Conservation (phyloP, 805 yeast genomes). For the Kodamaea sagamina region DNA sequence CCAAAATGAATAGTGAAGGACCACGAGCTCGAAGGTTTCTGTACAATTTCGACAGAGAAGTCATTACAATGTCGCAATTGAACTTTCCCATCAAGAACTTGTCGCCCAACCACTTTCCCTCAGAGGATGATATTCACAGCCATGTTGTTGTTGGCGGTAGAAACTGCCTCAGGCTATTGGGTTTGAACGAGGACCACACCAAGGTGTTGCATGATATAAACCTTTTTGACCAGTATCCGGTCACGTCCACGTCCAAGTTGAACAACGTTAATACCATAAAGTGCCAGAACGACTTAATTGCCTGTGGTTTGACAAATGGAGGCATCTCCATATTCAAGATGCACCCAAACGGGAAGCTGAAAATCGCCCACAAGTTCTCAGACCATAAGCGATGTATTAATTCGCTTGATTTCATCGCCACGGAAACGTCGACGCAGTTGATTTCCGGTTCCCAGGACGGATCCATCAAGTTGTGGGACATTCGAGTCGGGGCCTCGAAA, state of each 20-base stretch:
- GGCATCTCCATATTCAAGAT: slow-evolving; percentile 34
- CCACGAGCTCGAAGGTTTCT: slow-evolving; percentile 17
- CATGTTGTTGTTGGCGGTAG: slow-evolving; percentile 46
- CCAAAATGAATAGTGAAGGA: slow-evolving; percentile 1
- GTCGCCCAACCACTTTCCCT: slow-evolving; percentile 1
- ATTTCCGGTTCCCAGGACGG: slow-evolving; percentile 79
- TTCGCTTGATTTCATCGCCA: slow-evolving; percentile 39
- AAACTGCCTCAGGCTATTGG: slow-evolving; percentile 39
- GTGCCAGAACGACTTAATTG: slow-evolving; percentile 33
- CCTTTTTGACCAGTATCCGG: slow-evolving; percentile 27
- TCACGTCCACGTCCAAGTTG: slow-evolving; percentile 22
- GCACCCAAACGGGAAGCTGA: slow-evolving; percentile 34
- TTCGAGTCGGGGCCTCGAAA: slow-evolving; percentile 47
- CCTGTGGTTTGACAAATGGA: slow-evolving; percentile 45
- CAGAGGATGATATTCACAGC: slow-evolving; percentile 21
- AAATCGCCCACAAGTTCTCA: slow-evolving; percentile 28
- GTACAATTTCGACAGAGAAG: slow-evolving; percentile 25
- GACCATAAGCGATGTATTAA: slow-evolving; percentile 47
- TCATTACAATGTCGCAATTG: slow-evolving; percentile 28
- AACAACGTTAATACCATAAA: slow-evolving; percentile 43
- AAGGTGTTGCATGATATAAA: slow-evolving; percentile 36
- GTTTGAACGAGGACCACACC: slow-evolving; percentile 33
- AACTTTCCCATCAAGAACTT: slow-evolving; percentile 20
- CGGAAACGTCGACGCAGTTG: slow-evolving; percentile 24
- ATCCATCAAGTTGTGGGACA: slow-evolving; percentile 73